Evolutionary conservation across 2,329 filamentous ascomycete species (phyloP).

Genomic region (Trichoderma koningiopsis): DNA sequence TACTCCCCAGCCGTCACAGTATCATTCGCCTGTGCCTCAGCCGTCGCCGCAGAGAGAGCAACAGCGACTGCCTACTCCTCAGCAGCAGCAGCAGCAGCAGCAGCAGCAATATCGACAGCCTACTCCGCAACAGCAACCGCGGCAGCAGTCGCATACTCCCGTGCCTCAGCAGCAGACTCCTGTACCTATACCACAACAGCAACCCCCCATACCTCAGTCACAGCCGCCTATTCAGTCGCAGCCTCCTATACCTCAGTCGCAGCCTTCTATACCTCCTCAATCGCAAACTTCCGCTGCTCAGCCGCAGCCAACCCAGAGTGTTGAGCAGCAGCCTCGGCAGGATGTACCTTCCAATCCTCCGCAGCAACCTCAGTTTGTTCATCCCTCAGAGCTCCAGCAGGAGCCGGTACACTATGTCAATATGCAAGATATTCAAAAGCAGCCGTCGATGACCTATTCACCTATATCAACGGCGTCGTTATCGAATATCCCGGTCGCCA

Average conservation of each 20-base stretch:
- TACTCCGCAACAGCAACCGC: conserved; percentile 28
- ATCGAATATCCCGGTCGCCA: neutral
- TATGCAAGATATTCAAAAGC: conserved; percentile 42
- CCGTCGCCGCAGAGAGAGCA: conserved; percentile 17
- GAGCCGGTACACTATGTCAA: conserved; percentile 42
- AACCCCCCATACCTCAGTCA: neutral
- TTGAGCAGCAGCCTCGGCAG: conserved; percentile 4
- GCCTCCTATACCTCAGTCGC: conserved; percentile 3
- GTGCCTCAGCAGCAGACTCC: conserved; percentile 32
- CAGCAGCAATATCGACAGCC: conserved; percentile 18
- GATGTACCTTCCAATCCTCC: conserved; percentile 25
- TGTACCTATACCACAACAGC: conserved; percentile 28
- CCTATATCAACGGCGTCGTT: conserved; percentile 32
- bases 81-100: conserved; percentile 13
- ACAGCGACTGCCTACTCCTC: conserved; percentile 1
- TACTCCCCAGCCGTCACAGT: conserved; percentile 23
- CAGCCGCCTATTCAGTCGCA: conserved; percentile 3
- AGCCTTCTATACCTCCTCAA: conserved; percentile 3
- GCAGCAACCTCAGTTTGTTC: conserved; percentile 30
- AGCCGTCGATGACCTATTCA: conserved; percentile 34
- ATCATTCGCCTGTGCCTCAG: conserved; percentile 14
- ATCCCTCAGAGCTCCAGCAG: conserved; percentile 29
- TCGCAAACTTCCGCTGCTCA: neutral
- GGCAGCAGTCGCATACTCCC: conserved; percentile 31
- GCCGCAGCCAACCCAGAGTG: neutral